A percentile compares a stretch with the other conserved stretches of the same genome.
Conservation (phyloP, 2,329 filamentous ascomycete species). For the Colletotrichum salicis region DNA sequence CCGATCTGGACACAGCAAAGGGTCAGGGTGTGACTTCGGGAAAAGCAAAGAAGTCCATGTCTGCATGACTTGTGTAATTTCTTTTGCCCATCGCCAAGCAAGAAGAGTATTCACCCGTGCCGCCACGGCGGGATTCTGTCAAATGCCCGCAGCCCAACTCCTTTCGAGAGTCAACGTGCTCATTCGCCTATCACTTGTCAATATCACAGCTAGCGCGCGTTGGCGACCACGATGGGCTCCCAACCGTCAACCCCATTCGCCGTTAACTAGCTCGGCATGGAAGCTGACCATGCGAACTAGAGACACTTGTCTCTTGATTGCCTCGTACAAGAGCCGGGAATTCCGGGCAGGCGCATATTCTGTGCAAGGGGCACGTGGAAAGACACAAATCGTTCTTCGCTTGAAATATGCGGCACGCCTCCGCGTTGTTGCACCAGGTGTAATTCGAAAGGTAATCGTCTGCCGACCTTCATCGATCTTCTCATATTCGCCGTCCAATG, state of each 20-base stretch:
- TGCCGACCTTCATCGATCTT: not conserved
- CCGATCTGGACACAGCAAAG: not conserved
- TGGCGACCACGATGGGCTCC: not conserved
- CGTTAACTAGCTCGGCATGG: not conserved
- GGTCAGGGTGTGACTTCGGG: not conserved
- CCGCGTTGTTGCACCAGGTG: not conserved
- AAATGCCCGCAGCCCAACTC: not conserved
- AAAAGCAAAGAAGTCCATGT: not conserved
- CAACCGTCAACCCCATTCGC: not conserved
- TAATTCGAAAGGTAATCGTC: not conserved
- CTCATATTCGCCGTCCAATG: not conserved
- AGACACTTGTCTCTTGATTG: not conserved
- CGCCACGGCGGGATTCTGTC: not conserved
- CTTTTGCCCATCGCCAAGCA: not conserved
- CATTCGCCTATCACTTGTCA: not conserved
- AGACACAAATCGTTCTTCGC: not conserved
- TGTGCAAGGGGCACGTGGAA: not conserved
- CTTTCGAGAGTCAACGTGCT: not conserved
- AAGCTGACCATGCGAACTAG: not conserved
- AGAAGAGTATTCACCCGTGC: not conserved
- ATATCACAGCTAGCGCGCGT: not conserved
- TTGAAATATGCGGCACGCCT: slow-evolving; percentile 3
- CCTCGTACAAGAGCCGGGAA: not conserved
- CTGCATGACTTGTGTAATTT: not conserved
- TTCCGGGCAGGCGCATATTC: not conserved